Conservation (phyloP, 2,329 filamentous ascomycete genomes). For the Neobulgaria alba region DNA sequence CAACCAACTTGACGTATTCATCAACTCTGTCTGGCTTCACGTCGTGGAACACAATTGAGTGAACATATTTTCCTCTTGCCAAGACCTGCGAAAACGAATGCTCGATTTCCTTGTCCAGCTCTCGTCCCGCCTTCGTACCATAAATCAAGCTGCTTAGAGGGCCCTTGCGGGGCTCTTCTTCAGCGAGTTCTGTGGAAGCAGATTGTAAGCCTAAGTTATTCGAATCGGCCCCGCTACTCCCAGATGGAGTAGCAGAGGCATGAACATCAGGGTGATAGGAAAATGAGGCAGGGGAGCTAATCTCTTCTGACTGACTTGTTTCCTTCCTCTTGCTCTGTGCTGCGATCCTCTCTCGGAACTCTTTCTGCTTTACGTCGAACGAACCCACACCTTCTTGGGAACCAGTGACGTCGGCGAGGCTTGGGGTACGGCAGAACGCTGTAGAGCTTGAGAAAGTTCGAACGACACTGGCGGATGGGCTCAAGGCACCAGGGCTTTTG, state of each 20-base stretch:
- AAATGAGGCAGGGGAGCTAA: no score
- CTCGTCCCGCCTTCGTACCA: conserved; percentile 88
- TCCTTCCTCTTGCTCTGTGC: conserved; percentile 69
- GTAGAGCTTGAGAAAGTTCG: conserved; percentile 46
- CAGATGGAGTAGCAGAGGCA: conserved; percentile 34
- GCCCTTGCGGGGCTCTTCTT: conserved; percentile 54
- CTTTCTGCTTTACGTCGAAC: conserved; percentile 77
- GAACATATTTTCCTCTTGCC: conserved; percentile 94
- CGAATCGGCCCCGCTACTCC: conserved; percentile 35
- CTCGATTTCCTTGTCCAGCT: conserved; percentile 93
- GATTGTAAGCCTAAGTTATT: conserved; percentile 17
- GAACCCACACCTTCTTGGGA: conserved; percentile 59
- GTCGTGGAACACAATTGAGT: conserved; percentile 93
- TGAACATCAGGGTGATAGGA: conserved; percentile 29
- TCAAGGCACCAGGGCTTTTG: conserved; percentile 23
- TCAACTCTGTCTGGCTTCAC: conserved; percentile 94
- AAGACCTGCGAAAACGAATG: conserved; percentile 92
- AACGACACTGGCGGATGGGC: conserved; percentile 33
- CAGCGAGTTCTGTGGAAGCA: conserved; percentile 53
- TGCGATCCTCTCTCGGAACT: conserved; percentile 75
- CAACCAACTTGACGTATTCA: conserved; percentile 85
- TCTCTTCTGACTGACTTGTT: conserved; percentile 76
- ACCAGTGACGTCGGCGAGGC: conserved; percentile 78
- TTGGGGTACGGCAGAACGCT: conserved; percentile 53
- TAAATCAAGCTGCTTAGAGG: conserved; percentile 86